Evolutionary conservation across 2,329 filamentous ascomycete genomes (phyloP).

Genomic region (Parastagonospora avenae): DNA sequence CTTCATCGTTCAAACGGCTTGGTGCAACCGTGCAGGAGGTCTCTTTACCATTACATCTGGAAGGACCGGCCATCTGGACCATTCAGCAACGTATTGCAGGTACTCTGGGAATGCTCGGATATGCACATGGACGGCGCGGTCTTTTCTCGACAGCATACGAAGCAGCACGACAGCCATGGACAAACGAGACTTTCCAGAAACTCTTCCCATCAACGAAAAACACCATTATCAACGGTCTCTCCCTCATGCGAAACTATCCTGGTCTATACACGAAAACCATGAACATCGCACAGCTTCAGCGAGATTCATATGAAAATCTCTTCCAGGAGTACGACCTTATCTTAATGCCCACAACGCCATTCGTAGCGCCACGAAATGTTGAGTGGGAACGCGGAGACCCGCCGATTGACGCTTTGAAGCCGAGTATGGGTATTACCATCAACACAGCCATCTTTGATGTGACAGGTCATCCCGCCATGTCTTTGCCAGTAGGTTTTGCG

Average conservation of each 20-base stretch:
- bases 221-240: conserved; percentile 51
- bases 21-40: conserved; percentile 53
- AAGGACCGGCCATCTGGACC: conserved; percentile 47
- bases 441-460: conserved; percentile 39
- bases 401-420: conserved; percentile 32
- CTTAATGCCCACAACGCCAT: conserved; percentile 48
- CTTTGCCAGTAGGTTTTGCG: conserved; percentile 33
- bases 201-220: conserved; percentile 56
- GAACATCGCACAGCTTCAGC: conserved; percentile 48
- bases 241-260: conserved; percentile 45
- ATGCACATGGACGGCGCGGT: conserved; percentile 26
- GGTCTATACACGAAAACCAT: conserved; percentile 49
- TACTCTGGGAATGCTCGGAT: conserved; percentile 48
- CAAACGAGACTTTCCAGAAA: conserved; percentile 54
- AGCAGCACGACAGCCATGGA: conserved; percentile 55
- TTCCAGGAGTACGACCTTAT: conserved; percentile 48
- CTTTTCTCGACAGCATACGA: conserved; percentile 42
- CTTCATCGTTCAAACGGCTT: conserved; percentile 46
- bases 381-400: conserved; percentile 33
- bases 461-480: conserved; percentile 39
- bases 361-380: conserved; percentile 26
- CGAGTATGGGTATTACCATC: conserved; percentile 36
- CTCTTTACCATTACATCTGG: conserved; percentile 37
- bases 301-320: conserved; percentile 46
- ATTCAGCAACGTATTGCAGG: conserved; percentile 51